Conservation (phyloP, 805 yeast genomes). For the Vanderwaltozyma polyspora region DNA sequence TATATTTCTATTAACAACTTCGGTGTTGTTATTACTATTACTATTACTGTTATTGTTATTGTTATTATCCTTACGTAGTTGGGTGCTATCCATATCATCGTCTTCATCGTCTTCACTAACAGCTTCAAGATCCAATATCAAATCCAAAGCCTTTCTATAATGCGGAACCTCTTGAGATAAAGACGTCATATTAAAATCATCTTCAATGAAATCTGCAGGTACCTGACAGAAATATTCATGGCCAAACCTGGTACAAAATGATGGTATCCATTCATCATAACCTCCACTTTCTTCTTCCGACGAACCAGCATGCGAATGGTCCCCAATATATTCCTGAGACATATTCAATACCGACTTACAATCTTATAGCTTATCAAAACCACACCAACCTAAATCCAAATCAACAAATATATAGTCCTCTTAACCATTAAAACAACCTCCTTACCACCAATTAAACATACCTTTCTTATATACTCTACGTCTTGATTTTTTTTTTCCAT, state of each 20-base stretch:
- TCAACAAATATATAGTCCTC: too few species aligned
- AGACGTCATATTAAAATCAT: conserved; percentile 92
- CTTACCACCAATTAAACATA: too few species aligned
- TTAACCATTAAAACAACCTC: too few species aligned
- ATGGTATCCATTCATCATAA: conserved; percentile 67
- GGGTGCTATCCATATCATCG: conserved; percentile 8
- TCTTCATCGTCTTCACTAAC: conserved; percentile 29
- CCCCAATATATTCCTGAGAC: conserved; percentile 14
- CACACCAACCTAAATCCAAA: too few species aligned
- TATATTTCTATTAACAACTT: conserved; percentile 42
- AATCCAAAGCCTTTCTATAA: conserved; percentile 83
- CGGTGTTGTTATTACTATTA: conserved; percentile 23
- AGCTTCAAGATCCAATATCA: conserved; percentile 73
- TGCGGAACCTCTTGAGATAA: conserved; percentile 75
- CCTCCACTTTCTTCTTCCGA: conserved; percentile 24
- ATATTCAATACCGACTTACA: neutral
- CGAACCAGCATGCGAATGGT: conserved; percentile 11
- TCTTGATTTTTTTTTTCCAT: too few species aligned
- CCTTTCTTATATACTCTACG: too few species aligned
- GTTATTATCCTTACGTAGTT: neutral
- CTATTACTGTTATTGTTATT: conserved; percentile 6
- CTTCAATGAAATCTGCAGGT: conserved; percentile 85
- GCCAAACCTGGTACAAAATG: conserved; percentile 66
- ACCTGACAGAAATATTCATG: conserved; percentile 91
- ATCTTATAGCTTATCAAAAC: too few species aligned